These are phyloP conservation scores for Boletus hoseneyae DNA, from an alignment of 1,284 basidiomycete genomes.

Conservation along the genomic window DNA sequence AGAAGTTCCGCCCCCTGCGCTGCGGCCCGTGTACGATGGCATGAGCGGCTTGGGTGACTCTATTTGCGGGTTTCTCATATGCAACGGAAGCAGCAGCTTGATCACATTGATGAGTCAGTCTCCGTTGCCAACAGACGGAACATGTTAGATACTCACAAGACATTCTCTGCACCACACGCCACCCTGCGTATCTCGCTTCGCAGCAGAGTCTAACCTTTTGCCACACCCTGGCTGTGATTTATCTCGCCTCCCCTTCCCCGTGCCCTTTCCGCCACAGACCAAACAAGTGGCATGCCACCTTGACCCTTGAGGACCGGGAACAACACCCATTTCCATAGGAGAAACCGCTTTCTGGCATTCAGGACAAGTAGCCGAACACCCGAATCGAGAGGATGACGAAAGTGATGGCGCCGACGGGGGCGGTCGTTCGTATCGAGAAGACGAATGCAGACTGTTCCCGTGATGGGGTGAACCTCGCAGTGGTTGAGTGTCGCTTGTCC, in stretches of 20 bases:
- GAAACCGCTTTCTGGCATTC: conserved; percentile 71
- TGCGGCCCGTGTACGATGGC: conserved; percentile 46
- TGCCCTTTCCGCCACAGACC: conserved; percentile 69
- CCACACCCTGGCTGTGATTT: conserved; percentile 70
- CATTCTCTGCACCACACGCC: conserved; percentile 82
- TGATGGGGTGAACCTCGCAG: conserved; percentile 14
- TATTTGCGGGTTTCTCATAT: conserved; percentile 40
- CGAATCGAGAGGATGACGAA: conserved; percentile 58
- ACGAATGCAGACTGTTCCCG: conserved; percentile 26
- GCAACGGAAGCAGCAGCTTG: conserved; percentile 56
- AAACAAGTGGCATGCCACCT: conserved; percentile 75
- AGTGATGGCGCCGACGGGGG: conserved; percentile 37
- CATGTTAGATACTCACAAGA: conserved; percentile 46
- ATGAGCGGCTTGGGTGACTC: conserved; percentile 49
- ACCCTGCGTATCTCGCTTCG: conserved; percentile 68
- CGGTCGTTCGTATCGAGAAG: conserved; percentile 48
- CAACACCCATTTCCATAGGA: conserved; percentile 77
- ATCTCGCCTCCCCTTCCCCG: conserved; percentile 41
- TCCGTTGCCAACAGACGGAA: conserved; percentile 3
- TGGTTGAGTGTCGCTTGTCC: conserved; percentile 9
- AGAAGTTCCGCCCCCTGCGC: conserved; percentile 31
- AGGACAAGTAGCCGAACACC: conserved; percentile 60
- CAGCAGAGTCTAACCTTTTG: conserved; percentile 76
- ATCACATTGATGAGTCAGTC: conserved; percentile 13
- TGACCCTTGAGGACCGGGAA: conserved; percentile 75